A percentile compares a stretch with the other conserved stretches of the same genome.
phyloP scores from a whole-genome alignment of 2,329 filamentous ascomycete species.

The Teratosphaeria viscida region DNA sequence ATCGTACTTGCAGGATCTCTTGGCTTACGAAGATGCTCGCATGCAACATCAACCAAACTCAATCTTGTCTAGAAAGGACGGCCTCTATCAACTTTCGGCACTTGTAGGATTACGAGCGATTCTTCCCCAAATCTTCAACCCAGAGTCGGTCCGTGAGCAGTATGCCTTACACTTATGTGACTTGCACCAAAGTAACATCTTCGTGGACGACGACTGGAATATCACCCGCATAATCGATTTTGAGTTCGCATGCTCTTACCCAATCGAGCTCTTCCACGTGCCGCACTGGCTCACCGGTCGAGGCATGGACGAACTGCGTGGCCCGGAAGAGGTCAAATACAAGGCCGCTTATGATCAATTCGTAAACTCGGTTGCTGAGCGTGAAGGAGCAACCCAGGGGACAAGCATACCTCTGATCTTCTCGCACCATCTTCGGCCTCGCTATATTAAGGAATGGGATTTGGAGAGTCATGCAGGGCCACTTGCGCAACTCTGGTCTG shows the following conservation, averaged over 20 bases:
- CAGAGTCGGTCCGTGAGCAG: neutral
- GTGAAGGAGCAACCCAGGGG: neutral
- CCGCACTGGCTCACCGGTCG: slow-evolving; percentile 21
- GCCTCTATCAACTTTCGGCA: slow-evolving; percentile 8
- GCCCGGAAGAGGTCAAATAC: neutral
- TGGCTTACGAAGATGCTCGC: slow-evolving; percentile 7
- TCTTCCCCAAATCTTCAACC: neutral
- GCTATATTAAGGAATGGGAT: neutral
- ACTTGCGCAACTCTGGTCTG: neutral
- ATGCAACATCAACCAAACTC: slow-evolving; percentile 9
- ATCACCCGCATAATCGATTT: slow-evolving; percentile 26
- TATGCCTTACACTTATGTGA: slow-evolving; percentile 25
- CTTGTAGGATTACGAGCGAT: neutral
- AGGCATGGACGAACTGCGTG: slow-evolving; percentile 3
- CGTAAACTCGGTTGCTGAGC: neutral
- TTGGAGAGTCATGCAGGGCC: neutral
- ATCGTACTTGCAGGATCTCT: slow-evolving; percentile 5
- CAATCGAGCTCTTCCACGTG: slow-evolving; percentile 18
- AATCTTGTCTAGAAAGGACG: slow-evolving; percentile 7
- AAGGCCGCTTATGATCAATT: neutral
- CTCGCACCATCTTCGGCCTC: neutral
- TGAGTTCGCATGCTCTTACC: slow-evolving; percentile 25
- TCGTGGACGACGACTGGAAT: slow-evolving; percentile 27
- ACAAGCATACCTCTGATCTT: neutral
- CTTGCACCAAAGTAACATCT: slow-evolving; percentile 31